phyloP scores from a whole-genome alignment of 2,329 filamentous ascomycete genomes.

The Cladosporium oxysporum region DNA sequence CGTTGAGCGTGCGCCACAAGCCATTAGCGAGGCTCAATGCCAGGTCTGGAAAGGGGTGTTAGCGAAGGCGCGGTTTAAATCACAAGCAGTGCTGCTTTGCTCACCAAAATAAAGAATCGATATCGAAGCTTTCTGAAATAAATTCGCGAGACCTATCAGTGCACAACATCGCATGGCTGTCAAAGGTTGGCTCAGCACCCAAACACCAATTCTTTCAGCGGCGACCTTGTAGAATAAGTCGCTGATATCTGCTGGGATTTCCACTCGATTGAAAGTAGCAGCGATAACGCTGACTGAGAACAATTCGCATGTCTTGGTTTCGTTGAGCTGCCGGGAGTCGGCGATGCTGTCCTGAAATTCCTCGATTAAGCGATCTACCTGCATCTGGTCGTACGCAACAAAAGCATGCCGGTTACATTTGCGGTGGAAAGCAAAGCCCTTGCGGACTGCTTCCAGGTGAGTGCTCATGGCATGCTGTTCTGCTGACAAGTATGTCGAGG shows the following conservation, averaged over 20 bases:
- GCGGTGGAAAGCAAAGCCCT: conserved; percentile 13
- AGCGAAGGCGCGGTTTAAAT: not conserved
- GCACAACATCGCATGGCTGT: conserved; percentile 11
- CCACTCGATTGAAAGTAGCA: conserved; percentile 6
- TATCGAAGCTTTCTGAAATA: conserved; percentile 13
- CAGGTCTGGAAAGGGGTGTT: not conserved
- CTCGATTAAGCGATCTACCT: not conserved
- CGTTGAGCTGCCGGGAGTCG: not conserved
- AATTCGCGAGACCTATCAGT: conserved; percentile 1
- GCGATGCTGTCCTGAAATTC: conserved; percentile 1
- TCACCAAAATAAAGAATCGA: conserved; percentile 16
- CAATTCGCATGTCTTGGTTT: conserved; percentile 1
- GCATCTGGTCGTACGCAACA: not conserved
- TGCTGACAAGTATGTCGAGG: conserved; percentile 4
- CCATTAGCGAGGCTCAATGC: not conserved
- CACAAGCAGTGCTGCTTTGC: not conserved
- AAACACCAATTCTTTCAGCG: not conserved
- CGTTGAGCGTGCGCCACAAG: not conserved
- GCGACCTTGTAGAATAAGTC: conserved; percentile 10
- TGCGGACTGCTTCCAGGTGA: conserved; percentile 5
- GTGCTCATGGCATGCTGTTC: conserved; percentile 5
- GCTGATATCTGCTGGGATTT: not conserved
- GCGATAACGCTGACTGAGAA: conserved; percentile 6
- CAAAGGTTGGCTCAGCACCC: not conserved
- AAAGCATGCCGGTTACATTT: conserved; percentile 8